Percentiles rank a stretch among this genome's conserved stretches.
Conservation (phyloP, 2,329 filamentous ascomycete genomes). For the Talaromyces sp. region DNA sequence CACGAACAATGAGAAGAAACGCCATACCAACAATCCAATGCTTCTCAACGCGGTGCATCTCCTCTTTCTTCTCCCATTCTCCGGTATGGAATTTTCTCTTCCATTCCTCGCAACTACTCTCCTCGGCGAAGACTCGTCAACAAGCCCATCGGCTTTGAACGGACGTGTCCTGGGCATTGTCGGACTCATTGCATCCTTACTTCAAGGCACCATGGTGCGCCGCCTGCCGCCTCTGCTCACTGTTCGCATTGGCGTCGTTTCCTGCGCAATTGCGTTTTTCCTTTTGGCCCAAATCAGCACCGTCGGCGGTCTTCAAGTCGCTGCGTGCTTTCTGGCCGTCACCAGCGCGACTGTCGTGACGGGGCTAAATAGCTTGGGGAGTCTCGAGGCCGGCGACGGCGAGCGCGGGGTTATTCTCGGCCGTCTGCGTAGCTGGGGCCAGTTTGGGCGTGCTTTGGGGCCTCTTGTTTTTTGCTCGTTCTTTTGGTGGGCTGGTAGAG, state of each 20-base stretch:
- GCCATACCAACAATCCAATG: constrained; percentile 73
- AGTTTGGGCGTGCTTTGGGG: constrained; percentile 80
- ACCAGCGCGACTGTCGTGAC: constrained; percentile 95
- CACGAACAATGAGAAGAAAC: constrained; percentile 24
- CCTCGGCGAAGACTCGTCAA: constrained; percentile 63
- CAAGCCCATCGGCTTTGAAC: constrained; percentile 63
- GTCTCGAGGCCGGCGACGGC: constrained; percentile 74
- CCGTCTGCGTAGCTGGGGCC: constrained; percentile 73
- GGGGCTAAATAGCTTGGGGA: constrained; percentile 83
- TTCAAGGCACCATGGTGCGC: constrained; percentile 88
- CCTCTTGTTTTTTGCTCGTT: constrained; percentile 88
- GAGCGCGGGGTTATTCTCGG: constrained; percentile 86
- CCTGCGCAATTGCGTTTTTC: constrained; percentile 75
- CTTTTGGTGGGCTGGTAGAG: constrained; percentile 96
- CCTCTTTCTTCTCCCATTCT: constrained; percentile 91
- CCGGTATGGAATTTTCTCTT: constrained; percentile 94
- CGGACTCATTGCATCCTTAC: constrained; percentile 82
- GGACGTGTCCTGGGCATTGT: constrained; percentile 86
- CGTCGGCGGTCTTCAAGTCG: constrained; percentile 68
- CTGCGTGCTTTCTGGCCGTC: constrained; percentile 77
- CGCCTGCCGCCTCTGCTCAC: constrained; percentile 75
- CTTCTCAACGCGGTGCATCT: constrained; percentile 84
- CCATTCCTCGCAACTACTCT: constrained; percentile 97
- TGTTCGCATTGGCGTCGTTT: constrained; percentile 71
- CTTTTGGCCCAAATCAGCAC: constrained; percentile 68